A percentile compares a stretch with the other conserved stretches of the same genome.
phyloP scores from a whole-genome alignment of 2,329 filamentous ascomycete genomes.

The Fusarium hostae region DNA sequence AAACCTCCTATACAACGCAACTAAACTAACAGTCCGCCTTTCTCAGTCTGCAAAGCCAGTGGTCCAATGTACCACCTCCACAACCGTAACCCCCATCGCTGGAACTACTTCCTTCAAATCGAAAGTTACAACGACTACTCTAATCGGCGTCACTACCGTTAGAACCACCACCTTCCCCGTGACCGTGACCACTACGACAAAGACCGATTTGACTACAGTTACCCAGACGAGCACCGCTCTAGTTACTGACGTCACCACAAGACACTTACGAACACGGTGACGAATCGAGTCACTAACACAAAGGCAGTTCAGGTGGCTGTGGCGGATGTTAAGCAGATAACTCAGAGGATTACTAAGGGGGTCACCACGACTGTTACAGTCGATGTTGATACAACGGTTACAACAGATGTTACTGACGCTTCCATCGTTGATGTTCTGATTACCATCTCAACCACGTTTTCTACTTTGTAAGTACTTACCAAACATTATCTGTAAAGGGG shows the following conservation, averaged over 20 bases:
- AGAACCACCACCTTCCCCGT: background rate
- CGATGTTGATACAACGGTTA: background rate
- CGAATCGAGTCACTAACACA: background rate
- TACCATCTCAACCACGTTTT: background rate
- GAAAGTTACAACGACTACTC: background rate
- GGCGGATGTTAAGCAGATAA: background rate
- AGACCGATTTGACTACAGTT: background rate
- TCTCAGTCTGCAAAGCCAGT: background rate
- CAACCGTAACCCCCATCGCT: background rate
- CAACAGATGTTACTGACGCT: background rate
- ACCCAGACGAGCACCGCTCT: background rate
- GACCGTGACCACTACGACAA: background rate
- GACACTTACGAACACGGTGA: background rate
- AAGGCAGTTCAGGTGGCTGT: background rate
- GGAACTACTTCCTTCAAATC: background rate
- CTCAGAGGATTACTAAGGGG: background rate
- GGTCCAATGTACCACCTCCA: background rate
- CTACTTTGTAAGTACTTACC: background rate
- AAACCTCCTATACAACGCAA: fast-evolving
- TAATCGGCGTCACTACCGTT: background rate
- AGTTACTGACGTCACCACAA: background rate
- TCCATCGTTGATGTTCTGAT: background rate
- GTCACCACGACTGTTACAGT: background rate
- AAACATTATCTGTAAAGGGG: fast-evolving
- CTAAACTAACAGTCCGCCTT: background rate